Evolutionary conservation across 768 basidiomycete species (phyloP), one percentile per base, ranked within the genome.

Genomic region (Pleurotus salmoneostramineus): DNA sequence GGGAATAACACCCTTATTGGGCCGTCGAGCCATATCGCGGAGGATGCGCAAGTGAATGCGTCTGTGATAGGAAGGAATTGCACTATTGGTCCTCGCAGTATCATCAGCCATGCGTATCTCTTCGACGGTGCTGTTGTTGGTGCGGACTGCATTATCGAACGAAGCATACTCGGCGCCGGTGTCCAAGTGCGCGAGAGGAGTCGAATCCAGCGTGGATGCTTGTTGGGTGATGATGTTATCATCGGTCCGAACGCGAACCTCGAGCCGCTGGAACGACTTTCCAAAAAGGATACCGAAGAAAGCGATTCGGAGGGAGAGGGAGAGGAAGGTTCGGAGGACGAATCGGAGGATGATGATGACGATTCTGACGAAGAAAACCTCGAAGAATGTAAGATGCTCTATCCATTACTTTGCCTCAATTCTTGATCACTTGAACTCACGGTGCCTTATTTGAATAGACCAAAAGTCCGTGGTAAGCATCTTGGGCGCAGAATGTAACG

Each of bases 1-100:
- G 89, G 91, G 21, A 81, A 84, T 63, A 86, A 91, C 70, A 85
- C 87, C 21, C 83, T 98, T 57, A 87, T 99, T 59, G 97, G 95
- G n/a, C 81, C 91, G 6, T 80, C 79, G 11, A 84, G 87, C 17
- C 80, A 78, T 37, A 78, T 97, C 35, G 74, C 74, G 46, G 88
- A 91, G 52, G 80, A 86, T 62, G 86, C 84, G 2, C 76, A 82
- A 57, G 77, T 98, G 57, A 70, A 70, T 5, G 76, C 84, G 2
- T 94, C 93, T 4, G 91, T 94, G 43, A 82, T 98, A 57, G 95
- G 95, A 7, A 77, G 78, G 42, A 77, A 84, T 58, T 93, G 91
- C 65, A 74, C 73, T 51, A 84, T 99, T 60, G 93, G 93, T 8
- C 72, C 84, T 4, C 81, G 84, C 6, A 83, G 85, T 17, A 74